Evolutionary conservation across 2,329 filamentous ascomycete genomes (phyloP).

Genomic region (Alternaria triticina): DNA sequence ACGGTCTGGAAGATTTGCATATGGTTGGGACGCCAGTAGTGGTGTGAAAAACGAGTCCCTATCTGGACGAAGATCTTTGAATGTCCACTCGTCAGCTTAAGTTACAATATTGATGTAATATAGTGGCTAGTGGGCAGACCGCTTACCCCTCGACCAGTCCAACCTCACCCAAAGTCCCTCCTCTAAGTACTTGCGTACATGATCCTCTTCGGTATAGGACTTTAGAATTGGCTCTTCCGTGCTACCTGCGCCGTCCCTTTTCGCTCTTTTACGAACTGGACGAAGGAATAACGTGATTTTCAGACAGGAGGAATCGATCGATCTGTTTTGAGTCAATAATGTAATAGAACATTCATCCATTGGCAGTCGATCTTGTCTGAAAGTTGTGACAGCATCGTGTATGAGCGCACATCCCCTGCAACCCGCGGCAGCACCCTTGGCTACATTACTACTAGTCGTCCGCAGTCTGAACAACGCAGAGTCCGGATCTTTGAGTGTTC

Average conservation of each 20-base stretch:
- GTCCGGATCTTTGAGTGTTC: background rate
- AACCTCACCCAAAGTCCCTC: background rate
- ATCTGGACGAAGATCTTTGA: no score
- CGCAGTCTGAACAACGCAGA: background rate
- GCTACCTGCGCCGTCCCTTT: background rate
- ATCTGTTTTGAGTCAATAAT: accelerated
- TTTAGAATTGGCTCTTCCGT: accelerated
- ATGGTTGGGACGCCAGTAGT: background rate
- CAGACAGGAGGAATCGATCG: background rate
- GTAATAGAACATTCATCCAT: background rate
- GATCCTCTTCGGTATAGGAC: background rate
- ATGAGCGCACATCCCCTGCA: background rate
- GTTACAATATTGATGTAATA: background rate
- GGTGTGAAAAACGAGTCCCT: no score
- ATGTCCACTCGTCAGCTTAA: background rate
- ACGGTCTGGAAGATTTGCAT: background rate
- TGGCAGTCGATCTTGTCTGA: background rate
- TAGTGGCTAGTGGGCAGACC: background rate
- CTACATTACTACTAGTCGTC: background rate
- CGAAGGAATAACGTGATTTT: background rate
- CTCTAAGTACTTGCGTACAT: background rate
- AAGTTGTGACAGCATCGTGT: background rate
- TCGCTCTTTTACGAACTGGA: background rate
- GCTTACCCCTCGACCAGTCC: background rate
- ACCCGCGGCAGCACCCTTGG: background rate